Evolutionary conservation across 805 yeast species (phyloP).

Genomic region (Candida fluviatilis): DNA sequence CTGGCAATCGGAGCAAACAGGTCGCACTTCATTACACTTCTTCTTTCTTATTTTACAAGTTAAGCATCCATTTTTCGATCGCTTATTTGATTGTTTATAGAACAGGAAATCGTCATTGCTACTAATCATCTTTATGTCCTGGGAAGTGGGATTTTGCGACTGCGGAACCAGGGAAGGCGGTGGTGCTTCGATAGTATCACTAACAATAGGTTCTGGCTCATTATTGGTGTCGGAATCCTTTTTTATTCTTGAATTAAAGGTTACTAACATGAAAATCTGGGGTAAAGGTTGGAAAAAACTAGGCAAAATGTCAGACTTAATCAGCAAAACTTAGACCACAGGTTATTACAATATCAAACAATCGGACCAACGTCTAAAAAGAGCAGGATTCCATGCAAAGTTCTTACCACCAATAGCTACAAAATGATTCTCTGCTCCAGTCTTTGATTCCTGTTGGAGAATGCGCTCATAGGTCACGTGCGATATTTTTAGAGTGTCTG

Average conservation of each 20-base stretch:
- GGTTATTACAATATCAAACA: no score
- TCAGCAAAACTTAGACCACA: no score
- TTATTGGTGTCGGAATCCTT: not conserved
- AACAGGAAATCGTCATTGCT: conserved; percentile 12
- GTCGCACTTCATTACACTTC: conserved; percentile 49
- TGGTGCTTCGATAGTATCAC: not conserved
- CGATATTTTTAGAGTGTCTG: no score
- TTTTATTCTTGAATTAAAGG: conserved; percentile 10
- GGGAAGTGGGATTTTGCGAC: not conserved
- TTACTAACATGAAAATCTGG: conserved; percentile 10
- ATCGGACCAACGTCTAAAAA: no score
- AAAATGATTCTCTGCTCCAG: no score
- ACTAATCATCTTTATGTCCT: conserved; percentile 11
- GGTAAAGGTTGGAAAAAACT: no score
- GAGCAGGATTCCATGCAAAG: no score
- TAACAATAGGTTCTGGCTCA: not conserved
- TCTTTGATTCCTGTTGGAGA: no score
- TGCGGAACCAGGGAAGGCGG: not conserved
- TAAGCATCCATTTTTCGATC: conserved; percentile 60
- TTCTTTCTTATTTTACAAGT: conserved; percentile 67
- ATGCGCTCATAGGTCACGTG: no score
- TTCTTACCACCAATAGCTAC: no score
- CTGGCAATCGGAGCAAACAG: conserved; percentile 47
- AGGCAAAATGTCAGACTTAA: no score
- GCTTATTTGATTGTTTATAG: conserved; percentile 17